Percentiles rank a stretch among this genome's conserved stretches.
phyloP scores from a whole-genome alignment of 129 eudicot species.

The Escallonia rubra region DNA sequence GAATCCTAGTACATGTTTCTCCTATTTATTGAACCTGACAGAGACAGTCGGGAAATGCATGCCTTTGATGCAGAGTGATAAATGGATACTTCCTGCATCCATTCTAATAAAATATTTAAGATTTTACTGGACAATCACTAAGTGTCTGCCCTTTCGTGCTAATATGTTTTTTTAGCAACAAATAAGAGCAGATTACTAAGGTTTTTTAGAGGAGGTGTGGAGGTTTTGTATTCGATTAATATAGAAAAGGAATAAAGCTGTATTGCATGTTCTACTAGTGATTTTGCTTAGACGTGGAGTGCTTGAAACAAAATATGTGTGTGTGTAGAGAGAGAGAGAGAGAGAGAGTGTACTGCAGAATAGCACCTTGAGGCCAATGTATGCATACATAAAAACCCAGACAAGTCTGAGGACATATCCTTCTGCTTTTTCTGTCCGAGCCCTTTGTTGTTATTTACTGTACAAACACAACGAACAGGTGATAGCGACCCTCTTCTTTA shows the following conservation, averaged over 20 bases:
- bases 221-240: not conserved
- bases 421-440: conserved; percentile 12
- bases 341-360: not conserved
- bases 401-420: conserved; percentile 7
- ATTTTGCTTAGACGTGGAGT: no score
- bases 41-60: no score
- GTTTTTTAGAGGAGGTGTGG: not conserved
- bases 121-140: no score
- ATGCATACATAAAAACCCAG: not conserved
- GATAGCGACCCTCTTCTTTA: conserved; percentile 24
- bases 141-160: no score
- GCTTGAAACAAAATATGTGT: not conserved
- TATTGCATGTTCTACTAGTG: no score
- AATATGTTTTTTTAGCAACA: no score
- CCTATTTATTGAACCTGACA: no score
- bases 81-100: no score
- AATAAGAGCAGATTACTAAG: not conserved
- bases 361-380: no score
- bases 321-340: not conserved
- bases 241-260: not conserved
- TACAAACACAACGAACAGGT: conserved; percentile 30
- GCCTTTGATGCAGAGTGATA: no score
- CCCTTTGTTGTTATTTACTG: conserved; percentile 20
- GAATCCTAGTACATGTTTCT: no score
- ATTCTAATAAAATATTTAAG: no score